Base-by-base conservation (phyloP, 2,329 filamentous ascomycete species). In the Emmonsia crescens region DNA sequence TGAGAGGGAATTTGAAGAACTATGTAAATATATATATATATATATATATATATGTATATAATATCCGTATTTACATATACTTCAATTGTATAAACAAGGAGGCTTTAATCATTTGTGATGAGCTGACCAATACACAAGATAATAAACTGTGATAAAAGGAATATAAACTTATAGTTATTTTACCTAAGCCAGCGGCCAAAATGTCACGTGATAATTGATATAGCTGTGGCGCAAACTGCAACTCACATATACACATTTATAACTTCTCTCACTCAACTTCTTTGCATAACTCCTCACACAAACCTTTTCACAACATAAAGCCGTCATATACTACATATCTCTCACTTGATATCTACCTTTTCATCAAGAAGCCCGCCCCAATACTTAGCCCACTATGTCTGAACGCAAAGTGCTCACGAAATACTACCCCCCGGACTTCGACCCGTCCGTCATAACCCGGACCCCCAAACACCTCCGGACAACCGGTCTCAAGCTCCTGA, bases 381-480 rank as follows among this genome's bases (percentile, higher is more conserved):
- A 42, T 51, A 31, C 14, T 21, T 27, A 52, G 56, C 36, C 24
- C 59, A 62, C 68, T 69, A 94, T 94, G 90, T 92, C 89, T 67
- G 90, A 95, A 78, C 85, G 89, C 70, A 94, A 94, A 77, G 89
- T 93, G 57, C 81, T 91, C 64, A 79, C 76, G 64, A 84, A 85
- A 72, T 75, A 78, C 77, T 86, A 85, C 68, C 76, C 89, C 76
- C 79, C 87, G 3, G 91, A 97, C 74, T 99, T 97, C 76, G 94
- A 99, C 75, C 93, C 93, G 14, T 85, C 85, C 31, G 86, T 89
- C 69, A 84, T 97, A 76, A 82, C 82, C 31, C 85, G 89, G 21
- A 83, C 83, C 52, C 86, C 74, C 21, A 77, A 77, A 85, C 64
- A 86, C 60, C 67, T 75, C 79, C 33, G 76, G 59, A 79, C 85